phyloP scores from a whole-genome alignment of 2,329 filamentous ascomycete species.

The Byssochlamys sp. region DNA sequence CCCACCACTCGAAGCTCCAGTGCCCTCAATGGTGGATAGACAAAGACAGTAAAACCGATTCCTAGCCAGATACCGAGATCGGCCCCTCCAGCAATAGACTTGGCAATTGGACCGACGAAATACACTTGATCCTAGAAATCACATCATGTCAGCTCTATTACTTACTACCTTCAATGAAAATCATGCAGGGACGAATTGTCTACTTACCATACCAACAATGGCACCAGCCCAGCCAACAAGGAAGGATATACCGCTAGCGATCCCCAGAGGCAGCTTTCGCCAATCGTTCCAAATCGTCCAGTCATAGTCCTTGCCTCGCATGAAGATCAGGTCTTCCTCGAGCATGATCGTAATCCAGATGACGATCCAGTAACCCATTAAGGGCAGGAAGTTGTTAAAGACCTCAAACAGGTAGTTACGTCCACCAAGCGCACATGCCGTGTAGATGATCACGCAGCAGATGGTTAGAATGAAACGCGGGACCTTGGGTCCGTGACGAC shows the following conservation, averaged over 20 bases:
- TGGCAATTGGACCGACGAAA: constrained; percentile 29
- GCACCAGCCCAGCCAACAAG: constrained; percentile 32
- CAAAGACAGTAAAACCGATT: background rate
- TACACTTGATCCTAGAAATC: constrained; percentile 26
- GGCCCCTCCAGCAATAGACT: background rate
- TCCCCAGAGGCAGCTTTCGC: constrained; percentile 30
- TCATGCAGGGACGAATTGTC: background rate
- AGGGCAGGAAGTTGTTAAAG: constrained; percentile 36
- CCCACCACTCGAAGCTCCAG: background rate
- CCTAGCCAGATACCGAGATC: background rate
- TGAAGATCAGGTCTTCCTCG: constrained; percentile 37
- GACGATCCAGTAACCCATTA: constrained; percentile 40
- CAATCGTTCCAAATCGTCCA: constrained; percentile 34
- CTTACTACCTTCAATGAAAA: background rate
- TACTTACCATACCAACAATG: constrained; percentile 31
- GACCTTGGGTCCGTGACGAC: constrained; percentile 26
- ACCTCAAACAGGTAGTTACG: constrained; percentile 36
- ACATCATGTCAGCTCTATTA: background rate
- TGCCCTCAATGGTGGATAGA: background rate
- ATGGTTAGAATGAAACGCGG: constrained; percentile 37
- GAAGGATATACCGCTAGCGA: constrained; percentile 30
- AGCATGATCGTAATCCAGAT: constrained; percentile 35
- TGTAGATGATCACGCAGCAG: constrained; percentile 32
- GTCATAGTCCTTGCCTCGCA: constrained; percentile 27
- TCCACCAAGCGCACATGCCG: constrained; percentile 36